A percentile compares a stretch with the other conserved stretches of the same genome.
phyloP scores from a whole-genome alignment of 495 filamentous ascomycete species.

The Pseudomonodictys pantanalensis region DNA sequence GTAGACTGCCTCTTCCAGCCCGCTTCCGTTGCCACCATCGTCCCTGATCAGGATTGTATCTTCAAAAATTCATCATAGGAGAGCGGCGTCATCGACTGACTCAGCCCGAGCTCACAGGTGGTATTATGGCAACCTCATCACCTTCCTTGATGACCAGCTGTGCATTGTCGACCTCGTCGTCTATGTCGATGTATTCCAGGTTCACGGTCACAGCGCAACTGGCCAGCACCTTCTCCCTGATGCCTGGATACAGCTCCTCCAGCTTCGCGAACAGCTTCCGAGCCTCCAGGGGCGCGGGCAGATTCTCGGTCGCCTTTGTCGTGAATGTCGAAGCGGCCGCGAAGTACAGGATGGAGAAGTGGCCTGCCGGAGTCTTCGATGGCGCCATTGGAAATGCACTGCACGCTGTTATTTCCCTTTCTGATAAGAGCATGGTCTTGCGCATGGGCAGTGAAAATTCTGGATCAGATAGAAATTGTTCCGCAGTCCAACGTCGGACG shows the following conservation, averaged over 20 bases:
- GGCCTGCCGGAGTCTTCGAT: slow-evolving; percentile 42
- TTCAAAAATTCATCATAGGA: too few relatives aligned
- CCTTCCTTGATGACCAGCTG: slow-evolving; percentile 60
- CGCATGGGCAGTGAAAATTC: background rate
- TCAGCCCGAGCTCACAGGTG: slow-evolving; percentile 88
- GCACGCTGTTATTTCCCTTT: slow-evolving; percentile 54
- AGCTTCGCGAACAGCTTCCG: slow-evolving; percentile 62
- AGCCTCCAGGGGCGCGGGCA: slow-evolving; percentile 49
- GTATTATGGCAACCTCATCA: slow-evolving; percentile 92
- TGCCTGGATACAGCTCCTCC: slow-evolving; percentile 80
- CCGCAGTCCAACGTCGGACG: slow-evolving; percentile 35
- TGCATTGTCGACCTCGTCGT: slow-evolving; percentile 41
- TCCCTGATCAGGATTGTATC: too few relatives aligned
- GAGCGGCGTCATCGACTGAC: background rate
- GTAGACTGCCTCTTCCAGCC: too few relatives aligned
- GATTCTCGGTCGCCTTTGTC: slow-evolving; percentile 48
- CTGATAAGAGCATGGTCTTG: background rate
- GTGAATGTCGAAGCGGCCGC: slow-evolving; percentile 30
- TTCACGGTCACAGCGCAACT: slow-evolving; percentile 85
- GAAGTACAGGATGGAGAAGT: slow-evolving; percentile 34
- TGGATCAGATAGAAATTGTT: slow-evolving; percentile 22
- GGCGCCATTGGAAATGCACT: slow-evolving; percentile 82
- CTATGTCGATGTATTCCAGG: slow-evolving; percentile 79
- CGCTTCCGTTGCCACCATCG: background rate
- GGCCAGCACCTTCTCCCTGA: slow-evolving; percentile 64